These are phyloP conservation scores for Talaromyces funiculosus DNA, from an alignment of 2,329 filamentous ascomycete genomes.

Conservation along the genomic window DNA sequence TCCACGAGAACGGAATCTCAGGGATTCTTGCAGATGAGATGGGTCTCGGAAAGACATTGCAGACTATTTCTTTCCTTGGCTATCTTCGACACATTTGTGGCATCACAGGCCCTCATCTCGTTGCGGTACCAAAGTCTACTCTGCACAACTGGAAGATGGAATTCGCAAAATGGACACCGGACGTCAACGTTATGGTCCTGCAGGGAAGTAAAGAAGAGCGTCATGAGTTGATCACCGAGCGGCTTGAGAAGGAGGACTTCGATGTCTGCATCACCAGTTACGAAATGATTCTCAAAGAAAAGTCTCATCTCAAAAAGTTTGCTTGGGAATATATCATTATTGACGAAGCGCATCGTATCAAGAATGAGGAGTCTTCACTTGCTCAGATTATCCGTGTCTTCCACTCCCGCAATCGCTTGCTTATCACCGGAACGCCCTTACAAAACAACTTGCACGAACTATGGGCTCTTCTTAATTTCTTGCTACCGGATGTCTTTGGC, in stretches of 20 bases:
- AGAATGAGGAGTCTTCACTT: conserved; percentile 96
- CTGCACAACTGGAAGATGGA: conserved; percentile 98
- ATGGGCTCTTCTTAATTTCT: conserved; percentile 94
- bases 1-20: conserved; percentile 98
- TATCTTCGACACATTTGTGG: conserved; percentile 88
- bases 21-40: conserved; percentile 98
- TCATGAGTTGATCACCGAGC: conserved; percentile 78
- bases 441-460: conserved; percentile 98
- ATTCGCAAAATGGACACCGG: conserved; percentile 88
- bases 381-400: conserved; percentile 96
- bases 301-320: conserved; percentile 91
- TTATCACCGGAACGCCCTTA: conserved; percentile 93
- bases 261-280: conserved; percentile 98
- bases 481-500: conserved; percentile 96
- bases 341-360: conserved; percentile 96
- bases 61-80: conserved; percentile 94
- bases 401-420: conserved; percentile 85
- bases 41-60: conserved; percentile 94
- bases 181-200: conserved; percentile 87
- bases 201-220: conserved; percentile 95
- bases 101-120: conserved; percentile 83
- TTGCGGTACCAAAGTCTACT: conserved; percentile 92
- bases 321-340: conserved; percentile 99
- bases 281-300: conserved; percentile 96
- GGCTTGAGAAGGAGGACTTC: conserved; percentile 88